Evolutionary conservation across 495 filamentous ascomycete genomes (phyloP), one percentile per base, ranked within the genome.

Genomic region (Clavariopsis aquatica): DNA sequence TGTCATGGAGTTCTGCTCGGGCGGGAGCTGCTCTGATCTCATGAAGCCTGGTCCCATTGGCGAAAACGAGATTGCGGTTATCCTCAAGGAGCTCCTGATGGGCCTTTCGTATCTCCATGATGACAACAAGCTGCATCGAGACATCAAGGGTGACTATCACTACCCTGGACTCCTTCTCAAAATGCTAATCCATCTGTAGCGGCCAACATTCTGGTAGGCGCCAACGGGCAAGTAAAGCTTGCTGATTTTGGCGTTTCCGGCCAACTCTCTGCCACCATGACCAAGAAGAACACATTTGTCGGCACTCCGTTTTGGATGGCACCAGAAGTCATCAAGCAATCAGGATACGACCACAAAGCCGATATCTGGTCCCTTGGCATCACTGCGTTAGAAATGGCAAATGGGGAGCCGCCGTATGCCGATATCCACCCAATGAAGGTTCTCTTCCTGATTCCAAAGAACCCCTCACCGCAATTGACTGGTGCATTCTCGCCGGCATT

Each of bases 291-390:
- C 72, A 98, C 94, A 0, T 98, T 98, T 73, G 94, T 98, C 23
- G 94, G 94, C 15, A 98, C 94, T 1, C 94, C 94, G 0, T 98
- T 97, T 77, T 98, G 94, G 94, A 98, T 98, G 94, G 94, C 94
- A 4, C 94, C 94, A 9, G 94, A 98, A 75, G 94, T 98, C 29
- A 98, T 98, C 76, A 96, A 96, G 79, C 92, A 96, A 73, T 94
- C 91, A 54, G 94, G 94, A 43, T 98, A 98, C 76, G 93, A 97
- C 71, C 92, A 96, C 78, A 98, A 98, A 78, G 95, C 94, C 6
- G 94, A 98, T 73, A 96, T 98, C 60, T 98, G 94, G 94, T 98
- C 95, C 24, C 78, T 98, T n/a, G 94, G 94, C 12, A 98, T 98
- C 71, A 98, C 94, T 0, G 93, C 94, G 4, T 85, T 98, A 57